Base-by-base conservation (phyloP, 139 green algal species). In the Pedinophyceae sp. region DNA sequence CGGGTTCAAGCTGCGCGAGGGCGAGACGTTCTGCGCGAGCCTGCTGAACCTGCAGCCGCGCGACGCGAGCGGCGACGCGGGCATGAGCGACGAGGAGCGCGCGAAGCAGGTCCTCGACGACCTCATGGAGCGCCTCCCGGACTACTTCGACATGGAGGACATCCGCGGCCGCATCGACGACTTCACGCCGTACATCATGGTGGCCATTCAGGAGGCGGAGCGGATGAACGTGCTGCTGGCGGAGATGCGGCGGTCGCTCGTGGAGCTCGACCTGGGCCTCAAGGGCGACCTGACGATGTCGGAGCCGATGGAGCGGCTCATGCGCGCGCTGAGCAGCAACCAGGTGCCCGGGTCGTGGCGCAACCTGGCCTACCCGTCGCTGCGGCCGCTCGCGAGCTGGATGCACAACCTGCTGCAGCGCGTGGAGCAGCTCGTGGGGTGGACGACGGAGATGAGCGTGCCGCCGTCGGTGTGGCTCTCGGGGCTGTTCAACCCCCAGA, bases 401-500 rank as follows among this genome's bases (percentile, higher is more conserved):
- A 54, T 84, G 43, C 60, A 71, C 28, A 88, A 92, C 66, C 64
- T 95, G 61, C 59, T 86, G 25, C 43, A 67, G 50, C 69, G 84
- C 15, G 67, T 77, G n/a, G 38, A 73, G 47, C 86, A 95, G 75
- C 73, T 94, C 41, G 55, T 58, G 1, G 85, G 93, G 26, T 94
- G 85, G 85, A 86, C 75, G 4, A 60, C 75, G 5, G 82, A 91
- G 61, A 58, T 92, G 61, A 58, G 58, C 17, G 64, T 86, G 53
- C 83, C 76, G 45, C 87, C 89, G 72, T 77, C 76, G 1, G 81
- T 89, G 10, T 93, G 83, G 78, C 65, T 93, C 27, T 80, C 70
- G 5, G 79, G 80, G 7, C 73, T 95, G 48, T 94, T 94, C 78
- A 93, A 94, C 67, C 86, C 86, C 3, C 78, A 90, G 76, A 86